These are phyloP conservation scores for Ogataea paraovalis DNA, from an alignment of 805 yeast species.

Conservation along the genomic window DNA sequence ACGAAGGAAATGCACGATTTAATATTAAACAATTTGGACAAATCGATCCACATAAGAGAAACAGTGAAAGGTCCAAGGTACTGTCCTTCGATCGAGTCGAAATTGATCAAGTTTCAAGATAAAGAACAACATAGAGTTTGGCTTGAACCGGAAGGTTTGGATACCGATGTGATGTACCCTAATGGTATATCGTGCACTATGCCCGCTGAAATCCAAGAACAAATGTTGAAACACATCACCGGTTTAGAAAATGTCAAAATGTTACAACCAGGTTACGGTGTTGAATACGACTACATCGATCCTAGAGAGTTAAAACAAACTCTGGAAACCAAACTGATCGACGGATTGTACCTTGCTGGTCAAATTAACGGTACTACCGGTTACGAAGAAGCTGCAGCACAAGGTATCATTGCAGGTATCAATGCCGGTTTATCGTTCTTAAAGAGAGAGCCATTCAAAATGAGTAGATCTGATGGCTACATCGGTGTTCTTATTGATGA, in stretches of 20 bases:
- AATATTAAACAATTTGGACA: constrained; percentile 64
- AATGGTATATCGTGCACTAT: constrained; percentile 94
- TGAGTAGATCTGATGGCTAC: constrained; percentile 81
- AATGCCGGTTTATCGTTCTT: constrained; percentile 72
- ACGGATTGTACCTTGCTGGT: constrained; percentile 86
- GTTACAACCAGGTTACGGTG: constrained; percentile 98
- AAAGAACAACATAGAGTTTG: constrained; percentile 78
- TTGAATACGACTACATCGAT: constrained; percentile 93
- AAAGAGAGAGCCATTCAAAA: constrained; percentile 40
- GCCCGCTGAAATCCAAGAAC: constrained; percentile 88
- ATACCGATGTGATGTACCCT: constrained; percentile 86
- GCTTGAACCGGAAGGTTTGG: constrained; percentile 95
- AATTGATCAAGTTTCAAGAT: constrained; percentile 73
- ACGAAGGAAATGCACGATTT: constrained; percentile 70
- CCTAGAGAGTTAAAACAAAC: constrained; percentile 81
- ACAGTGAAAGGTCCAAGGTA: constrained; percentile 95
- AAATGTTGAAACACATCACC: constrained; percentile 70
- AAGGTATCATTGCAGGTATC: constrained; percentile 92
- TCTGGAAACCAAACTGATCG: constrained; percentile 73
- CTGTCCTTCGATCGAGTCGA: constrained; percentile 95
- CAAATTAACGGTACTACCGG: constrained; percentile 99
- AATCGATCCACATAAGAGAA: constrained; percentile 87
- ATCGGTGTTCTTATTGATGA: constrained; percentile 93
- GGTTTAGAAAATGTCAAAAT: constrained; percentile 88
- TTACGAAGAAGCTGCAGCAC: constrained; percentile 98